Evolutionary conservation across 495 filamentous ascomycete species (phyloP).

Genomic region (Entonaema liquescens): DNA sequence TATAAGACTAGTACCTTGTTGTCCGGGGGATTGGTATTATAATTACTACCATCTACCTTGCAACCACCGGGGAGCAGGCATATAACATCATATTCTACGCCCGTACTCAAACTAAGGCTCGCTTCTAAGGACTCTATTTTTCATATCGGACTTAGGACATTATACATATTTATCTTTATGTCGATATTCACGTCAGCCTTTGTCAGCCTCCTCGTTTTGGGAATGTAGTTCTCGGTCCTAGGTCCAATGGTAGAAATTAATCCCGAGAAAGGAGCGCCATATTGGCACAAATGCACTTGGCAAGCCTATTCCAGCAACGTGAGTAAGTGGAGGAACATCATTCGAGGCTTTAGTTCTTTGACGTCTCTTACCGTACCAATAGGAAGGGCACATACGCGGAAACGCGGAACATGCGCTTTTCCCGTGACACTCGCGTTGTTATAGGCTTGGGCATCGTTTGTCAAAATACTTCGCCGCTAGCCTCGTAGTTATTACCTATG

Average conservation of each 20-base stretch:
- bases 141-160: slow-evolving; percentile 25
- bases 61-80: not conserved
- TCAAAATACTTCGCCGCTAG: not conserved
- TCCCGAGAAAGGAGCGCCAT: not conserved
- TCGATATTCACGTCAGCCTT: slow-evolving; percentile 13
- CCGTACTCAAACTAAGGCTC: not conserved
- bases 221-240: slow-evolving; percentile 1
- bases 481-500: not conserved
- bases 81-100: not conserved
- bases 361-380: slow-evolving; percentile 15
- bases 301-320: slow-evolving; percentile 32
- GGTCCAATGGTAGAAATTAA: slow-evolving; percentile 16
- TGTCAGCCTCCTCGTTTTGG: slow-evolving; percentile 14
- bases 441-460: not conserved
- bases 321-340: slow-evolving; percentile 29
- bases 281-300: not conserved
- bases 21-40: slow-evolving; percentile 1
- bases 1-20: slow-evolving; percentile 1
- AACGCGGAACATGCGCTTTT: slow-evolving; percentile 20
- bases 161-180: not conserved
- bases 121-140: not conserved
- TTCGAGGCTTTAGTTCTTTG: slow-evolving; percentile 25
- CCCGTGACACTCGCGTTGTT: not conserved
- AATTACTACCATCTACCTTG: slow-evolving; percentile 5
- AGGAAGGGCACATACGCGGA: slow-evolving; percentile 6